phyloP scores from a whole-genome alignment of 108 stramenopile species.

The Nitzschia sp. region DNA sequence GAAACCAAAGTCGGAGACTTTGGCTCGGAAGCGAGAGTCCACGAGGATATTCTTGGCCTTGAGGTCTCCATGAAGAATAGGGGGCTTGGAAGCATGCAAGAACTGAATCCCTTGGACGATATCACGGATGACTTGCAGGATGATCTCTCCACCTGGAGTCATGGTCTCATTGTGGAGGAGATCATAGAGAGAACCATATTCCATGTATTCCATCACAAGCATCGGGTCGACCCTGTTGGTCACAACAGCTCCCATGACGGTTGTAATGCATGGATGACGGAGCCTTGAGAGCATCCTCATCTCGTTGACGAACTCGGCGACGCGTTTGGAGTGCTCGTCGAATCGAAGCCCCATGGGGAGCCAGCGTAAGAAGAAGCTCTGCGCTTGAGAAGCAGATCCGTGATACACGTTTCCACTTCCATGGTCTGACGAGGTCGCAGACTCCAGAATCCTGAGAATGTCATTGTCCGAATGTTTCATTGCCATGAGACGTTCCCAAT shows the following conservation, averaged over 20 bases:
- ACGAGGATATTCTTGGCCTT: conserved; percentile 53
- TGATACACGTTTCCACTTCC: background rate
- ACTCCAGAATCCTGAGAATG: conserved; percentile 6
- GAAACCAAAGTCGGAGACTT: conserved; percentile 57
- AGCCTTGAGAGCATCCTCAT: conserved; percentile 59
- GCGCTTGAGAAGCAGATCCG: background rate
- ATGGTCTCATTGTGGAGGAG: conserved; percentile 65
- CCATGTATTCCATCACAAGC: conserved; percentile 66
- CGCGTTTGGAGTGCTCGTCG: conserved; percentile 1
- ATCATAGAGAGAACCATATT: conserved; percentile 53
- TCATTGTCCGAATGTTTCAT: background rate
- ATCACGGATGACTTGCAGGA: conserved; percentile 55
- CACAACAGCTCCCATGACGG: conserved; percentile 48
- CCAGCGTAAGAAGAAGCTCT: background rate
- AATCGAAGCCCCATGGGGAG: conserved; percentile 1
- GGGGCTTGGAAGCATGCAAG: conserved; percentile 50
- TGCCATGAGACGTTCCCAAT: background rate
- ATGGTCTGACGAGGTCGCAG: conserved; percentile 6
- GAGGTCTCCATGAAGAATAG: conserved; percentile 56
- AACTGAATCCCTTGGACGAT: conserved; percentile 53
- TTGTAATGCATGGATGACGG: conserved; percentile 67
- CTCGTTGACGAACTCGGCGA: conserved; percentile 48
- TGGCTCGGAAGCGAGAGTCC: conserved; percentile 47
- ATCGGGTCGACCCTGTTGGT: conserved; percentile 39
- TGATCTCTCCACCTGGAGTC: conserved; percentile 42